phyloP scores from a whole-genome alignment of 1,284 basidiomycete genomes.

The Rhodofomes roseus region DNA sequence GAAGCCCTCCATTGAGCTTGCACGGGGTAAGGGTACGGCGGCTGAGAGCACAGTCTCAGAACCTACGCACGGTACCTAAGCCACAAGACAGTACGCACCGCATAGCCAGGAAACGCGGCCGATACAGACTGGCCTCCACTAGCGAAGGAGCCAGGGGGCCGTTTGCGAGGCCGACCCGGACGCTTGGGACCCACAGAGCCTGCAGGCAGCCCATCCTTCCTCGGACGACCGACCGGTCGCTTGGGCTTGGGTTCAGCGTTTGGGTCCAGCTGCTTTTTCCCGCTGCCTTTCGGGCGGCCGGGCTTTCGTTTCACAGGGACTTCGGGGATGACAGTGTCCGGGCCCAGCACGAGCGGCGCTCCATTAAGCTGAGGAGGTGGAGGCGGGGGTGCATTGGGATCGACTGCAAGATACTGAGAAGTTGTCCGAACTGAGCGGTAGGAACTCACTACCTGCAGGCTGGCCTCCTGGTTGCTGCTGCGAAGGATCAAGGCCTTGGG shows the following conservation, averaged over 20 bases:
- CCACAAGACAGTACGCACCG: slow-evolving; percentile 13
- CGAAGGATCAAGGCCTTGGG: slow-evolving; percentile 14
- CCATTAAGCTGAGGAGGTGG: slow-evolving; percentile 12
- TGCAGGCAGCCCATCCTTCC: slow-evolving; percentile 56
- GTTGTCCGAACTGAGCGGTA: background rate
- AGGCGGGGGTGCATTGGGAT: background rate
- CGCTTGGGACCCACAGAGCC: slow-evolving; percentile 42
- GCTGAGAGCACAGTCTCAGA: background rate
- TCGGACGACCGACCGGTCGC: slow-evolving; percentile 51
- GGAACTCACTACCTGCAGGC: slow-evolving; percentile 8
- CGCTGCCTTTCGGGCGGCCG: slow-evolving; percentile 49
- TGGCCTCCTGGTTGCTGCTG: slow-evolving; percentile 9
- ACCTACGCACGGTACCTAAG: background rate
- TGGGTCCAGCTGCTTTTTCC: slow-evolving; percentile 43
- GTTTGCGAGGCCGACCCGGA: slow-evolving; percentile 35
- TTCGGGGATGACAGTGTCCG: slow-evolving; percentile 18
- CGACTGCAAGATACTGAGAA: background rate
- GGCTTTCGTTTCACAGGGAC: slow-evolving; percentile 35
- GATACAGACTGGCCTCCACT: slow-evolving; percentile 18
- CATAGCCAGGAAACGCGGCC: slow-evolving; percentile 15
- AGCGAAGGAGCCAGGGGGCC: slow-evolving; percentile 34
- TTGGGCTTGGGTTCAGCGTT: slow-evolving; percentile 41
- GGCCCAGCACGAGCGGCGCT: slow-evolving; percentile 10
- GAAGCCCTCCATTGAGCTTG: slow-evolving; percentile 24
- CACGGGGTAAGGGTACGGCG: slow-evolving; percentile 2